These are phyloP conservation scores for Astrothelium subdiscretum DNA, from an alignment of 495 filamentous ascomycete genomes.

Conservation along the genomic window DNA sequence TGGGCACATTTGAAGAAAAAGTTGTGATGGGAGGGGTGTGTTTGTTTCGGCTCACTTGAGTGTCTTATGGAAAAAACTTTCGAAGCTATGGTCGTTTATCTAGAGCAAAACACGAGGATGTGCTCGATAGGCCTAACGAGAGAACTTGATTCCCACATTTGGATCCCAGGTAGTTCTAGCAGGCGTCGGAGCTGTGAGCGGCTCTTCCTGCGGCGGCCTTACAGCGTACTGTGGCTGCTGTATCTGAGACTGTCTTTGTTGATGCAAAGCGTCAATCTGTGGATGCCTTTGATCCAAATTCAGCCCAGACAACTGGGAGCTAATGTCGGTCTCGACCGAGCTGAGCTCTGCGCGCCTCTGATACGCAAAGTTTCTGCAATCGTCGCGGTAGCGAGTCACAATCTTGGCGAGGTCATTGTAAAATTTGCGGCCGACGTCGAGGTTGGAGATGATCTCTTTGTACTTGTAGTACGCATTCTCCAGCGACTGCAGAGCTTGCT, in stretches of 20 bases:
- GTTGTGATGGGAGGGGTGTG: background rate
- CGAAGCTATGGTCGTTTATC: background rate
- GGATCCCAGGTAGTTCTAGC: slow-evolving; percentile 16
- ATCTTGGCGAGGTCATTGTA: slow-evolving; percentile 92
- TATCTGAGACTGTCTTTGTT: slow-evolving; percentile 15
- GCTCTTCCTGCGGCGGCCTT: background rate
- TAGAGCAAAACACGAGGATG: background rate
- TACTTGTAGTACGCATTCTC: slow-evolving; percentile 92
- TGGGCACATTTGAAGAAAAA: background rate
- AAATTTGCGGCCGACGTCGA: slow-evolving; percentile 85
- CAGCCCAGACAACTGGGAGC: slow-evolving; percentile 51
- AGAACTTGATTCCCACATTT: slow-evolving; percentile 18
- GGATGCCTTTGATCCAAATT: slow-evolving; percentile 40
- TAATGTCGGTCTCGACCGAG: slow-evolving; percentile 61
- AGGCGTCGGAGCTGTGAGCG: background rate
- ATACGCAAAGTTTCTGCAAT: slow-evolving; percentile 65
- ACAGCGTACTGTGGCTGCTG: slow-evolving; percentile 6
- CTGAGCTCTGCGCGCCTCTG: slow-evolving; percentile 70
- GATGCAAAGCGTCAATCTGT: slow-evolving; percentile 19
- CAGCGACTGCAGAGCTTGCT: slow-evolving; percentile 73
- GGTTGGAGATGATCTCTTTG: slow-evolving; percentile 81
- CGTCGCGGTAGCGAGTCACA: slow-evolving; percentile 65
- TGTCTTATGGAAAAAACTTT: no score
- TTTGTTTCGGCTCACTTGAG: background rate
- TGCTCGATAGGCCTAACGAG: no score